Evolutionary conservation across 768 basidiomycete species (phyloP), one percentile per base, ranked within the genome.

Genomic region (Pleurotus eryngii): DNA sequence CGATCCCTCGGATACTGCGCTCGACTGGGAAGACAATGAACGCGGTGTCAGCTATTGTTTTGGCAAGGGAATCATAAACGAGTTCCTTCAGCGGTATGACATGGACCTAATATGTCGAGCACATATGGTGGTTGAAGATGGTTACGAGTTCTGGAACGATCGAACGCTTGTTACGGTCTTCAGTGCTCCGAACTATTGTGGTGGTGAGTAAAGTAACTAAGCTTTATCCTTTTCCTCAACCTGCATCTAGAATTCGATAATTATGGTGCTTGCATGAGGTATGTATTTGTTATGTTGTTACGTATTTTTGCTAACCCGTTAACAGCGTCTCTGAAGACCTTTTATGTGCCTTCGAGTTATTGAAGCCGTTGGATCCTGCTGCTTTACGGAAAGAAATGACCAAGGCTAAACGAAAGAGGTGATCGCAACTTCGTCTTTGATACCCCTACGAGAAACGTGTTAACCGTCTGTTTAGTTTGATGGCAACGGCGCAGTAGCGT

Each of bases 1-100:
- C 24, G 97, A 99, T 75, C 97, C 97, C 39, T 95, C 92, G 42
- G 97, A 99, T 70, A 97, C 96, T 9, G 95, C 97, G 15, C 68
- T 92, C 50, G 97, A 98, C 68, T 99, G 97, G 97, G 97, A 98
- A 75, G 97, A 99, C 70, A 99, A 98, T 71, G 97, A 99, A 72
- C 82, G 97, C 54, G 97, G 97, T 15, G 97, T 99, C 59, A 97
- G 94, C 70, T 99, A 95, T 77, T 98, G 97, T 75, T 99, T 98
- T 67, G 97, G 97, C 49, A 98, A 98, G 77, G 86, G 86, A 11
- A 90, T 98, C 64, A 98, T 98, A 68, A 96, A 96, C 66, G 91
- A 95, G 61, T 98, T 98, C 78, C 76, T 98, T 56, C 86, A 88
- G 62, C 86, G 90, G 61, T 95, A 95, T 68, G 96, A 99, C 72